A percentile compares a stretch with the other conserved stretches of the same genome.
Evolutionary conservation across 805 yeast species (phyloP).

Genomic region (Scheffersomyces amazonensis): DNA sequence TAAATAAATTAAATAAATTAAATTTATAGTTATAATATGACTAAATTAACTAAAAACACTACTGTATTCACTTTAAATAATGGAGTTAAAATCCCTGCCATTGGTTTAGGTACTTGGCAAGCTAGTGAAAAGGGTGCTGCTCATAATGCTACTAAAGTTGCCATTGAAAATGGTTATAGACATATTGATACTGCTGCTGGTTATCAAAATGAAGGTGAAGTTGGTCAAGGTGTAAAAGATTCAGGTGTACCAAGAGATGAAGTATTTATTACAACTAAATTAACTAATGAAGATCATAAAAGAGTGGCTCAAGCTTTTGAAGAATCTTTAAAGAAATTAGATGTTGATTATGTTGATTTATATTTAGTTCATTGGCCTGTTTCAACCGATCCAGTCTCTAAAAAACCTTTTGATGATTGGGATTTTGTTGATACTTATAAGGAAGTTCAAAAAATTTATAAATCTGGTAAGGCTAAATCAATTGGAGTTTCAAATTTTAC

Average conservation of each 20-base stretch:
- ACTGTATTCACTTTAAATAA: slow-evolving; percentile 47
- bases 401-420: slow-evolving; percentile 18
- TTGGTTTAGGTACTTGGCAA: slow-evolving; percentile 77
- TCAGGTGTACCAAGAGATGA: slow-evolving; percentile 64
- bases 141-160: slow-evolving; percentile 54
- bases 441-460: slow-evolving; percentile 40
- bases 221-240: slow-evolving; percentile 53
- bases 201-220: slow-evolving; percentile 64
- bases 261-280: slow-evolving; percentile 68
- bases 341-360: slow-evolving; percentile 74
- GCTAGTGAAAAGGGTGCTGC: slow-evolving; percentile 51
- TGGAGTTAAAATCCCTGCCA: slow-evolving; percentile 60
- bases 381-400: slow-evolving; percentile 37
- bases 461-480: slow-evolving; percentile 50
- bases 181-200: slow-evolving; percentile 78
- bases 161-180: slow-evolving; percentile 64
- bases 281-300: slow-evolving; percentile 56
- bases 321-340: slow-evolving; percentile 58
- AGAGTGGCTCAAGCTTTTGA: slow-evolving; percentile 53
- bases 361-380: slow-evolving; percentile 82
- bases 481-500: slow-evolving; percentile 80
- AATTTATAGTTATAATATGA: neutral
- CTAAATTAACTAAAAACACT: slow-evolving; percentile 3
- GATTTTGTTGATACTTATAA: slow-evolving; percentile 41
- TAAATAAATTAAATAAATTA: no score